These are phyloP conservation scores for Cladorrhinum sp. DNA, from an alignment of 2,329 filamentous ascomycete species.

Conservation along the genomic window DNA sequence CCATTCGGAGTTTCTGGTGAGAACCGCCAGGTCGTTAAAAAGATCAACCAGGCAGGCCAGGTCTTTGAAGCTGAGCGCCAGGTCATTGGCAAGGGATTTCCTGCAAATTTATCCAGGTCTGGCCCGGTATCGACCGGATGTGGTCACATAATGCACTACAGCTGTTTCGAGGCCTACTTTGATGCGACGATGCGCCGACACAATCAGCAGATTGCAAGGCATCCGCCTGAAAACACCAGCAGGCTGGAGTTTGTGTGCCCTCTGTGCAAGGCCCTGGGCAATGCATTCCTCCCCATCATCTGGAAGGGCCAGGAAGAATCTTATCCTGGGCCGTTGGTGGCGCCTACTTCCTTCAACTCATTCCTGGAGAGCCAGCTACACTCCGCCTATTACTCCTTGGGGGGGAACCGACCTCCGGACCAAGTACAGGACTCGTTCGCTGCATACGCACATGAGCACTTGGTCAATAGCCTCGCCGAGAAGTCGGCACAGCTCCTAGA, in stretches of 20 bases:
- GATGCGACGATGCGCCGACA: constrained; percentile 81
- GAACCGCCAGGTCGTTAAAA: constrained; percentile 74
- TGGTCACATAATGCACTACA: constrained; percentile 98
- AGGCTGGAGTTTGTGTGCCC: constrained; percentile 93
- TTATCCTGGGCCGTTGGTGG: constrained; percentile 69
- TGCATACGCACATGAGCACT: constrained; percentile 37
- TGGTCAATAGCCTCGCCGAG: constrained; percentile 41
- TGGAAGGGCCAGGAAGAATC: constrained; percentile 91
- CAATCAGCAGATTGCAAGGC: constrained; percentile 85
- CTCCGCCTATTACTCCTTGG: constrained; percentile 41
- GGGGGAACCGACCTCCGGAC: constrained; percentile 33
- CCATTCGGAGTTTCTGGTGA: constrained; percentile 90
- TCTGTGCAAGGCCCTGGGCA: constrained; percentile 92
- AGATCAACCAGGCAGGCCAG: constrained; percentile 69
- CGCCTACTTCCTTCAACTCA: constrained; percentile 57
- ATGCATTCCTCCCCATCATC: constrained; percentile 88
- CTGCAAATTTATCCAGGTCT: constrained; percentile 59
- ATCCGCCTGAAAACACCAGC: constrained; percentile 80
- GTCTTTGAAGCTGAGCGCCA: constrained; percentile 72
- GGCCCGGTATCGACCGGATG: constrained; percentile 88
- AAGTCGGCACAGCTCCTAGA: constrained; percentile 36
- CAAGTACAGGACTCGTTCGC: constrained; percentile 36
- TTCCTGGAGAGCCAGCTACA: constrained; percentile 63
- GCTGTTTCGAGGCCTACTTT: constrained; percentile 90
- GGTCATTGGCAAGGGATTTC: constrained; percentile 85